These are phyloP conservation scores for Curvularia sp. DNA, from an alignment of 2,329 filamentous ascomycete genomes.

Conservation along the genomic window DNA sequence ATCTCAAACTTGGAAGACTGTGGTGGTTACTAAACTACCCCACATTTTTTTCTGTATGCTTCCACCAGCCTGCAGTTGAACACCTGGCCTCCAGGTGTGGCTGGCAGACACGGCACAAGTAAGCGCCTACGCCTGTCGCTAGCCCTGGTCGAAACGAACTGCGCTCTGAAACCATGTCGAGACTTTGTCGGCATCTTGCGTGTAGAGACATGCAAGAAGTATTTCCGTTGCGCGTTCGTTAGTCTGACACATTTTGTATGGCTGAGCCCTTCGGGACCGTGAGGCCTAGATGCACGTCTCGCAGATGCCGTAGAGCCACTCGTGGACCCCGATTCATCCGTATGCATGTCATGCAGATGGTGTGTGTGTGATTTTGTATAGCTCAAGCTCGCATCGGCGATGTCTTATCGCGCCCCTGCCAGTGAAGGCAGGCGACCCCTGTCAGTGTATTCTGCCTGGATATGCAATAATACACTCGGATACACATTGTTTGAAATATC, in stretches of 20 bases:
- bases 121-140: constrained; percentile 16
- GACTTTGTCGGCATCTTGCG: constrained; percentile 11
- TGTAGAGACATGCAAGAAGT: constrained; percentile 11
- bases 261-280: constrained; percentile 8
- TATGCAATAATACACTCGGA: not conserved
- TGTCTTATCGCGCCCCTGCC: constrained; percentile 3
- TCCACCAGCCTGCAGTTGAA: constrained; percentile 13
- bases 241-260: constrained; percentile 8
- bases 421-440: not conserved
- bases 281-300: constrained; percentile 14
- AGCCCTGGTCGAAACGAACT: constrained; percentile 7
- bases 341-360: constrained; percentile 14
- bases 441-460: not conserved
- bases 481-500: not conserved
- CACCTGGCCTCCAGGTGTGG: constrained; percentile 16
- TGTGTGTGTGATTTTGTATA: not conserved
- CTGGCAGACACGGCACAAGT: constrained; percentile 14
- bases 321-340: constrained; percentile 9
- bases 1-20: not conserved
- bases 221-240: constrained; percentile 9
- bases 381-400: constrained; percentile 13
- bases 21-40: constrained; percentile 7
- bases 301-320: constrained; percentile 13
- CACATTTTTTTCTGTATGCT: constrained; percentile 16
- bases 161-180: constrained; percentile 6